A percentile compares a stretch with the other conserved stretches of the same genome.
These are phyloP conservation scores for Nannochloropsis gaditana DNA, from an alignment of 108 stramenopile genomes.

Conservation along the genomic window DNA sequence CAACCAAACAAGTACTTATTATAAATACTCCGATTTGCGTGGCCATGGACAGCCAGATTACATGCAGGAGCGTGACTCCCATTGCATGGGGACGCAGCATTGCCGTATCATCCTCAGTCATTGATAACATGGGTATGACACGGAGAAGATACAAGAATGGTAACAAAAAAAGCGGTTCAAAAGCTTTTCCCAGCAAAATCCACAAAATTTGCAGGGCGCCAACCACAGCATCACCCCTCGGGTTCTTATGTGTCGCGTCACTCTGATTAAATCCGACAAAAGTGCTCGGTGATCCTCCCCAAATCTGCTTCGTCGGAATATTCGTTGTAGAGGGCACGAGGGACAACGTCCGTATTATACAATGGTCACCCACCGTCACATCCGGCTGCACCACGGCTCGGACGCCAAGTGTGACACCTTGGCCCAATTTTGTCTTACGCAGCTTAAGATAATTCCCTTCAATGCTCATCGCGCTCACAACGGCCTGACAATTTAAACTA, in stretches of 20 bases:
- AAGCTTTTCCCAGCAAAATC: neutral
- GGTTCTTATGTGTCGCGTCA: neutral
- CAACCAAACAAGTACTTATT: neutral
- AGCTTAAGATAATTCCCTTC: neutral
- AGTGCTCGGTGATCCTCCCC: neutral
- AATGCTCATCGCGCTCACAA: constrained; percentile 17
- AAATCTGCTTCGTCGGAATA: neutral
- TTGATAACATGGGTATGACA: neutral
- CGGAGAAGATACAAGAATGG: neutral
- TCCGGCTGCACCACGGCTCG: constrained; percentile 6
- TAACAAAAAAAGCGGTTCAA: neutral
- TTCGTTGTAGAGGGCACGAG: neutral
- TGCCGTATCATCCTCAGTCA: neutral
- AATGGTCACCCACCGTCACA: neutral
- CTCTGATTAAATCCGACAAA: neutral
- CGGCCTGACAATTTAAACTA: neutral
- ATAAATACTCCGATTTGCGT: neutral
- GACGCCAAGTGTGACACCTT: neutral
- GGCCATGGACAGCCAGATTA: neutral
- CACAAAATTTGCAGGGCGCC: neutral
- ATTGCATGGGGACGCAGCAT: neutral
- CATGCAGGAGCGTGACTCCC: neutral
- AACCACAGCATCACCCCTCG: neutral
- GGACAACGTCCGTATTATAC: neutral
- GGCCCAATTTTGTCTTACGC: neutral